Evolutionary conservation across 495 filamentous ascomycete genomes (phyloP), one percentile per base, ranked within the genome.

Genomic region (Tuber melanosporum): DNA sequence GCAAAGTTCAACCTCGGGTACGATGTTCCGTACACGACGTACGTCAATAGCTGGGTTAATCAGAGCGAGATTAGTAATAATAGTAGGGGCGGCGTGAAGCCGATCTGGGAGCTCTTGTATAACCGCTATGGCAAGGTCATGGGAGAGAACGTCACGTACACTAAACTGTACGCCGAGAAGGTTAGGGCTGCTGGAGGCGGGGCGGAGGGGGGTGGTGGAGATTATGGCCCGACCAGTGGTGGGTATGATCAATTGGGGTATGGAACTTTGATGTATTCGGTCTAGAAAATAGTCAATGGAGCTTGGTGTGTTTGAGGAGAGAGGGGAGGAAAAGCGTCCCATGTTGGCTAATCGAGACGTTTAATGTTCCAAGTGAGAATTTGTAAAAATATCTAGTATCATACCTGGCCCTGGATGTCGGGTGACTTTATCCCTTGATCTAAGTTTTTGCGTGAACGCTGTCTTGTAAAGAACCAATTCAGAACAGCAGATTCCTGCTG

Each of bases 1-100:
- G 82, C 82, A 36, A 86, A 86, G 72, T 87, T 86, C 77, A 87
- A 87, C 73, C 76, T 85, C 19, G 85, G 85, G 36, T 57, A 84
- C 7, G 82, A 86, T 57, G 86, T 87, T 41, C 86, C 85, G 9
- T 87, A 85, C 77, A 85, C 83, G 0, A 77, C 80, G 0, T 87
- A 86, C 73, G 75, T 76, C 12, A 86, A 84, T 71, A 82, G 81
- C 46, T 76, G 84, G 39, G 86, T 84, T 12, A 83, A 74, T 44
- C 83, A 85, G 74, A 78, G 80, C 12, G 85, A 81, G 15, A 85
- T 87, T 66, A 80, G 80, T 12, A 76, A 75, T 36, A 74, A 14
- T 57, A 77, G 74, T 2, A 82, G 86, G 26, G 85, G 85, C 0
- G 79, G 49, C 42, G 72, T 85, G 14, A 82, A 86, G 0, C 86